Conservation (phyloP, 2,329 filamentous ascomycete genomes). For the Fusarium liriodendri region DNA sequence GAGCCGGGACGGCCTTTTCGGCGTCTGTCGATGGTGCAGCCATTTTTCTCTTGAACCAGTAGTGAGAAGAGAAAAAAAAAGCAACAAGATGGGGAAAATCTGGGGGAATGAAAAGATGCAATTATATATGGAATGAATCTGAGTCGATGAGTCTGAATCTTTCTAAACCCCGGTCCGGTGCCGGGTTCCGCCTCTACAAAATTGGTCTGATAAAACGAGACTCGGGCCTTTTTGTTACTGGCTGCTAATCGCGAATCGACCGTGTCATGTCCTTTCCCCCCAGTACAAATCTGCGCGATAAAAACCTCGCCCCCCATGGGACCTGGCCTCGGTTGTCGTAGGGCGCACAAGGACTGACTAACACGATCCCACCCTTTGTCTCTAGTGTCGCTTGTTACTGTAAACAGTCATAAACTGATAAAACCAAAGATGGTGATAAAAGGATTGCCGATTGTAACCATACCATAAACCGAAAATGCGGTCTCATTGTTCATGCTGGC, state of each 20-base stretch:
- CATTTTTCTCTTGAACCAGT: not conserved
- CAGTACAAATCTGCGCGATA: slow-evolving; percentile 36
- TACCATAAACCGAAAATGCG: not conserved
- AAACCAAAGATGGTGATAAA: not conserved
- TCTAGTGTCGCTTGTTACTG: not conserved
- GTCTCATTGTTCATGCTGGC: not conserved
- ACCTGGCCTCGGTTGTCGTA: slow-evolving; percentile 1
- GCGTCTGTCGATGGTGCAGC: slow-evolving; percentile 21
- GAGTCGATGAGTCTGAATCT: slow-evolving; percentile 24
- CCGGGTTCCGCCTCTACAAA: slow-evolving; percentile 35
- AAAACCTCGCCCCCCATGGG: slow-evolving; percentile 26
- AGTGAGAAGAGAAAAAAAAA: not conserved
- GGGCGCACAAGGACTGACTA: not conserved
- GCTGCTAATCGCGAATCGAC: slow-evolving; percentile 25
- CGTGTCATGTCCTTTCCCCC: slow-evolving; percentile 5
- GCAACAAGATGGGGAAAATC: not conserved
- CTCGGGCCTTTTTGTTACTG: slow-evolving; percentile 10
- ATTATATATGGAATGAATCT: slow-evolving; percentile 7
- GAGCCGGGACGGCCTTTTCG: slow-evolving; percentile 29
- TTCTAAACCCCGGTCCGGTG: slow-evolving; percentile 19
- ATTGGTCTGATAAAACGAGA: slow-evolving; percentile 14
- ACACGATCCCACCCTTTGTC: not conserved
- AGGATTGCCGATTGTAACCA: slow-evolving; percentile 1
- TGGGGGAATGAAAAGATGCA: not conserved
- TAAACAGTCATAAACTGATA: not conserved